Percentiles rank a stretch among this genome's conserved stretches.
Evolutionary conservation across 768 basidiomycete species (phyloP).

Genomic region (Lactarius evosmus): DNA sequence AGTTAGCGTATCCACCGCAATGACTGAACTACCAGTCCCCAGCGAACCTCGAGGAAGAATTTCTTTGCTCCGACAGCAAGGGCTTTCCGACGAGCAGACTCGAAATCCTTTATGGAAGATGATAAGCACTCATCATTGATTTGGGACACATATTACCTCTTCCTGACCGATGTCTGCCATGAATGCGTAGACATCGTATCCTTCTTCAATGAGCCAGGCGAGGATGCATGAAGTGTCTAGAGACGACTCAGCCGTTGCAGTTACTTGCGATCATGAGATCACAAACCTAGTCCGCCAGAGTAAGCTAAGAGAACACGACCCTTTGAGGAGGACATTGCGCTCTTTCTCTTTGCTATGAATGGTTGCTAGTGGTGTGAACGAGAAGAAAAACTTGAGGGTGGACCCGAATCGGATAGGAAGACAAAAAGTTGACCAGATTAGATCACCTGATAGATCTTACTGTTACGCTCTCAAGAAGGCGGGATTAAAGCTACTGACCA

Average conservation of each 20-base stretch:
- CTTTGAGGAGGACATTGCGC: constrained; percentile 46
- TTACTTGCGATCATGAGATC: not conserved
- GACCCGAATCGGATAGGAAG: not conserved
- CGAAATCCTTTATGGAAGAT: constrained; percentile 68
- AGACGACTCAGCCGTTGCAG: not conserved
- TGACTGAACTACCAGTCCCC: not conserved
- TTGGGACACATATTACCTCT: constrained; percentile 49
- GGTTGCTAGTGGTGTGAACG: not conserved
- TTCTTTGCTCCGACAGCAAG: constrained; percentile 90
- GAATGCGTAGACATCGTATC: constrained; percentile 95
- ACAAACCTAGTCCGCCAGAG: constrained; percentile 94
- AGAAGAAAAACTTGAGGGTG: not conserved
- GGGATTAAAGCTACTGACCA: no score
- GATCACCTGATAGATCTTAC: not conserved
- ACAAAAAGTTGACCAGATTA: not conserved
- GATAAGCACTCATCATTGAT: constrained; percentile 21
- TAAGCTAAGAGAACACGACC: constrained; percentile 96
- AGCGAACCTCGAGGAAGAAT: constrained; percentile 79
- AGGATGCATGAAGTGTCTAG: constrained; percentile 98
- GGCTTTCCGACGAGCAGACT: constrained; percentile 86
- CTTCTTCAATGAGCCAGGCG: constrained; percentile 97
- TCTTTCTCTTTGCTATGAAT: not conserved
- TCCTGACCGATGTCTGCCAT: constrained; percentile 96
- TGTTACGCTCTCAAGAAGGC: no score
- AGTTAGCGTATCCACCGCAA: not conserved